Evolutionary conservation across 2,329 filamentous ascomycete genomes (phyloP).

Genomic region (Trichophyton benhamiae): DNA sequence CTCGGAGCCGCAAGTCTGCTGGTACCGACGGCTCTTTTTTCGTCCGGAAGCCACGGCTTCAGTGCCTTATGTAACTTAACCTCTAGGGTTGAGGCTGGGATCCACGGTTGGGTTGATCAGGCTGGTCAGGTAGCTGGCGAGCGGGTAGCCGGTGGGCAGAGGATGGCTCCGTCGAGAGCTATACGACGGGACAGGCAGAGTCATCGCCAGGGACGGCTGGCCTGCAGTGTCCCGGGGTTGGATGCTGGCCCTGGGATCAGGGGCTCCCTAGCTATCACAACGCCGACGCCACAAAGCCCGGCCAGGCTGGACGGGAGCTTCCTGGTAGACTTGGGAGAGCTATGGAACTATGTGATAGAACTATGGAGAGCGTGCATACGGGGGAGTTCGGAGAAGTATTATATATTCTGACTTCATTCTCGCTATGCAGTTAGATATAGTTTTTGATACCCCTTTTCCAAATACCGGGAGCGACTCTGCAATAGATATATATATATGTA

Average conservation of each 20-base stretch:
- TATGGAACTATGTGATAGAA: too few species aligned
- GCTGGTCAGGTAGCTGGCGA: too few species aligned
- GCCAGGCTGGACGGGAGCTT: neutral
- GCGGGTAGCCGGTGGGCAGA: too few species aligned
- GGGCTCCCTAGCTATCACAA: neutral
- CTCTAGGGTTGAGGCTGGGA: neutral
- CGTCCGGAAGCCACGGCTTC: constrained; percentile 1
- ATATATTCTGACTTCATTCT: neutral
- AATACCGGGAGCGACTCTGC: neutral
- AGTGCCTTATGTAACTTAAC: neutral
- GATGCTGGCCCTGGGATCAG: neutral
- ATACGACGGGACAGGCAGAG: too few species aligned
- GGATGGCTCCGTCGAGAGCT: too few species aligned
- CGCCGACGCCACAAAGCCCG: neutral
- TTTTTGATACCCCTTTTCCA: neutral
- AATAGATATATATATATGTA: neutral
- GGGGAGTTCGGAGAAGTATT: neutral
- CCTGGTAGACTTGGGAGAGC: too few species aligned
- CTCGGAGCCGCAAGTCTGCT: neutral
- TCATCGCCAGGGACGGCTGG: too few species aligned
- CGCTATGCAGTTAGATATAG: neutral
- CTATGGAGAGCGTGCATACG: neutral
- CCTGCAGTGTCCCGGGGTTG: neutral
- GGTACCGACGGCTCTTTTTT: neutral
- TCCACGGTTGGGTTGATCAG: neutral